Conservation (phyloP, 2,329 filamentous ascomycete species). For the Ophiostoma triangulosporum region DNA sequence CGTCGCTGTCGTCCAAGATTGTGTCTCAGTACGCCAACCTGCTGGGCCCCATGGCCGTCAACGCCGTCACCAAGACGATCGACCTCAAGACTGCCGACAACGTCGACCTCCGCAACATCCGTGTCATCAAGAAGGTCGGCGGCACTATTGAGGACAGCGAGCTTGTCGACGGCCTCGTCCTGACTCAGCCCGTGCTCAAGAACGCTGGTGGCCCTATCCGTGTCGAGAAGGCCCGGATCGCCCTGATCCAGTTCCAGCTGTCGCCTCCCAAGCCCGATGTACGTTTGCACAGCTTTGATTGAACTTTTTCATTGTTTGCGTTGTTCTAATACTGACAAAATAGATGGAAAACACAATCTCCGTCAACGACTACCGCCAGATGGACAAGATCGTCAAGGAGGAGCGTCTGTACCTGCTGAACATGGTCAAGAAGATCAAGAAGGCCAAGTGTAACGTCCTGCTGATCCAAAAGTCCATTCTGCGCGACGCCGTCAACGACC, state of each 20-base stretch:
- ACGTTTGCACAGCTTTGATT: too few relatives aligned
- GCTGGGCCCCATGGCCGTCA: slow-evolving; percentile 94
- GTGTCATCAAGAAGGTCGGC: slow-evolving; percentile 93
- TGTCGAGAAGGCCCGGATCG: slow-evolving; percentile 96
- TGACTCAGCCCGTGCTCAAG: slow-evolving; percentile 89
- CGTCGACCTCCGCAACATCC: slow-evolving; percentile 90
- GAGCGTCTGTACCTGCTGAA: slow-evolving; percentile 96
- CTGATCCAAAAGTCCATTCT: slow-evolving; percentile 98
- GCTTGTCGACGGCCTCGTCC: slow-evolving; percentile 84
- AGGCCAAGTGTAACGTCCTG: slow-evolving; percentile 97
- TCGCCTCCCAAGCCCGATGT: slow-evolving; percentile 95
- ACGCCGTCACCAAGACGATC: slow-evolving; percentile 90
- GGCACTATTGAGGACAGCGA: slow-evolving; percentile 98
- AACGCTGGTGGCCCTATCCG: slow-evolving; percentile 77
- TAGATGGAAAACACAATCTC: slow-evolving; percentile 99
- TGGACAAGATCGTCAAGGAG: slow-evolving; percentile 99
- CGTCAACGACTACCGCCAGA: slow-evolving; percentile 98
- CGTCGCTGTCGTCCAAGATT: slow-evolving; percentile 95
- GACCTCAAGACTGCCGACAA: slow-evolving; percentile 93
- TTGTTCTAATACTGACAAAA: not conserved
- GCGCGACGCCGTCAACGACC: slow-evolving; percentile 91
- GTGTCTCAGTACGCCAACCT: slow-evolving; percentile 93
- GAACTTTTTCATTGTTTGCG: not conserved
- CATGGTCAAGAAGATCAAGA: slow-evolving; percentile 99
- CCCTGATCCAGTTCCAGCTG: slow-evolving; percentile 95